Conservation (phyloP, 139 green algal species). For the Tetradesmus obliquus region DNA sequence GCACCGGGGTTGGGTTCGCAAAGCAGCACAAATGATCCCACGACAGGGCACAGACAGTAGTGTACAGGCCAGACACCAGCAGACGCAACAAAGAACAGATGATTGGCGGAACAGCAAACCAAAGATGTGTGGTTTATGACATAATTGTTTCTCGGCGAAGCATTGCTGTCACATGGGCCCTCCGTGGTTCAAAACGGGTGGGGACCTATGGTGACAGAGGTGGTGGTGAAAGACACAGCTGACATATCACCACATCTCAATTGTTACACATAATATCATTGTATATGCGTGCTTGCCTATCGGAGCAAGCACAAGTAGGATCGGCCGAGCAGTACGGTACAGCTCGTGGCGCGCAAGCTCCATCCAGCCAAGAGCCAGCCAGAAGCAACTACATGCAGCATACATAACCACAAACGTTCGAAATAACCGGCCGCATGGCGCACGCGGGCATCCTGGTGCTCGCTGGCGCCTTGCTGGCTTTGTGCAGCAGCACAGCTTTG, state of each 20-base stretch:
- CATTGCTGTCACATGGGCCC: background rate
- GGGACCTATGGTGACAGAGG: background rate
- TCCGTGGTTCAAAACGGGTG: background rate
- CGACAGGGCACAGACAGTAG: too few relatives aligned
- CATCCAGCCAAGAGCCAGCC: background rate
- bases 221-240: background rate
- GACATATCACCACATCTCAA: too few relatives aligned
- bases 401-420: too few relatives aligned
- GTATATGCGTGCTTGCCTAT: too few relatives aligned
- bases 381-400: background rate
- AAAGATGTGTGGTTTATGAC: too few relatives aligned
- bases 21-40: too few relatives aligned
- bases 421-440: background rate
- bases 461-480: background rate
- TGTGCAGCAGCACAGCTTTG: background rate
- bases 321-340: background rate
- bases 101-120: too few relatives aligned
- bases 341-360: background rate
- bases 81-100: too few relatives aligned
- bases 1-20: too few relatives aligned
- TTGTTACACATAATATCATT: too few relatives aligned
- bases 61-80: too few relatives aligned
- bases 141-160: background rate
- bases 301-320: background rate
- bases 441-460: background rate